Evolutionary conservation across 805 yeast species (phyloP), one percentile per base, ranked within the genome.

Genomic region (Blastobotrys robertii): DNA sequence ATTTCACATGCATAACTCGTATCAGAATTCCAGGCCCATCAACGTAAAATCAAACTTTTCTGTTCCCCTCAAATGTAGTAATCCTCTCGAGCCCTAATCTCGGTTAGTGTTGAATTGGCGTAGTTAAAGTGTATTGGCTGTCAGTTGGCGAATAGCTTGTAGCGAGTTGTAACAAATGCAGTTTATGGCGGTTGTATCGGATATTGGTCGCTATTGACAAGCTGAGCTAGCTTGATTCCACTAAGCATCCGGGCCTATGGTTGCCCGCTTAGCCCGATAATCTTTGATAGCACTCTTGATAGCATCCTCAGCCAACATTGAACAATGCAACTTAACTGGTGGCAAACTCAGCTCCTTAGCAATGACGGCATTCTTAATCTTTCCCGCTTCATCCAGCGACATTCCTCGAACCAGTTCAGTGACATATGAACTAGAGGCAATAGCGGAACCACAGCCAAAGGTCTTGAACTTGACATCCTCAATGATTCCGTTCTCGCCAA

Each of bases 241-340:
- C 30, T 54, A 60, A n/a, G 78, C 75, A 33, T 70, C 75, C 8
- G 79, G 78, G 30, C 85, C 85, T 50, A 79, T 67, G 42, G 84
- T 79, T 38, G 83, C 63, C 49, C 94, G 78, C 80, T 92, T 92
- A 41, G 86, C 65, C 66, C 77, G 80, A 73, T 90, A 92, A 65
- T 92, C 97, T 68, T 85, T 87, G 54, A 92, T 87, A 10, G 98
- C 98, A 42, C 88, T 80, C 73, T 92, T 90, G 65, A 92, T 92
- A 41, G 98, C 98, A 59, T 92, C 98, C 66, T 92, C 98, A 12
- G 98, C 98, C 57, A 92, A 73, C 98, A 92, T 92, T 12, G 96
- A 86, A 65, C 98, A 92, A 63, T 92, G 98, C 56, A 92, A 73
- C 64, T 92, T 92, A 44, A 92, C 97, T 1, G 98, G 98, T 14